Percentiles rank a stretch among this genome's conserved stretches.
These are phyloP conservation scores for Rhizopogon rudus DNA, from an alignment of 768 basidiomycete genomes.

Conservation along the genomic window DNA sequence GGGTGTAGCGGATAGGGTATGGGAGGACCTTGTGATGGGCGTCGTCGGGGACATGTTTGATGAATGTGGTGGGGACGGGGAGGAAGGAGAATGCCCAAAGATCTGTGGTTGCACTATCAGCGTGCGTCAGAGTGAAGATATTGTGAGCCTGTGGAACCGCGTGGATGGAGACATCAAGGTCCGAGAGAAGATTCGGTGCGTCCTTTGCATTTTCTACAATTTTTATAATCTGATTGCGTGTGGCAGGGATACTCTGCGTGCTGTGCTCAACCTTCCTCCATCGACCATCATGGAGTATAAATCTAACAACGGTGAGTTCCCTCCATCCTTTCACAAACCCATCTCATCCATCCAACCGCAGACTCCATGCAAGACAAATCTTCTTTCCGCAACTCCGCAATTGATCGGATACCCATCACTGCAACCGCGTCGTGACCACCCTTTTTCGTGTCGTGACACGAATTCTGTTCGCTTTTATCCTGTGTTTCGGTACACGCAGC, in stretches of 20 bases:
- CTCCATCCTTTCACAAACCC: background rate
- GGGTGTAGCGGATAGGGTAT: constrained; percentile 83
- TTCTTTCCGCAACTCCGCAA: constrained; percentile 68
- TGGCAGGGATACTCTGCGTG: constrained; percentile 72
- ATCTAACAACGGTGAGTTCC: constrained; percentile 72
- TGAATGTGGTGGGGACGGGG: constrained; percentile 42
- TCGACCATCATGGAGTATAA: constrained; percentile 92
- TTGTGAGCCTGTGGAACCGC: constrained; percentile 89
- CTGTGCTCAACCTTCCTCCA: constrained; percentile 69
- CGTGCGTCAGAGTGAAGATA: constrained; percentile 91
- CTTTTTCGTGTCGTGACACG: background rate
- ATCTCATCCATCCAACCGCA: constrained; percentile 21
- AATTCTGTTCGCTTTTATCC: background rate
- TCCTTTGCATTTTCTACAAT: constrained; percentile 27
- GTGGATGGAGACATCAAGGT: constrained; percentile 71
- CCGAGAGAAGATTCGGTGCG: constrained; percentile 79
- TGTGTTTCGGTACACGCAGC: background rate
- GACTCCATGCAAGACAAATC: constrained; percentile 90
- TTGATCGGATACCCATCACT: constrained; percentile 36
- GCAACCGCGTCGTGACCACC: constrained; percentile 6
- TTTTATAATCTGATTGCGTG: background rate
- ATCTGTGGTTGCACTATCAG: constrained; percentile 96
- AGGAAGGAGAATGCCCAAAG: constrained; percentile 53
- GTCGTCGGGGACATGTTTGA: constrained; percentile 91
- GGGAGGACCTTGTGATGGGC: constrained; percentile 86